Evolutionary conservation across 495 filamentous ascomycete species (phyloP).

Genomic region (Neurospora sp.): DNA sequence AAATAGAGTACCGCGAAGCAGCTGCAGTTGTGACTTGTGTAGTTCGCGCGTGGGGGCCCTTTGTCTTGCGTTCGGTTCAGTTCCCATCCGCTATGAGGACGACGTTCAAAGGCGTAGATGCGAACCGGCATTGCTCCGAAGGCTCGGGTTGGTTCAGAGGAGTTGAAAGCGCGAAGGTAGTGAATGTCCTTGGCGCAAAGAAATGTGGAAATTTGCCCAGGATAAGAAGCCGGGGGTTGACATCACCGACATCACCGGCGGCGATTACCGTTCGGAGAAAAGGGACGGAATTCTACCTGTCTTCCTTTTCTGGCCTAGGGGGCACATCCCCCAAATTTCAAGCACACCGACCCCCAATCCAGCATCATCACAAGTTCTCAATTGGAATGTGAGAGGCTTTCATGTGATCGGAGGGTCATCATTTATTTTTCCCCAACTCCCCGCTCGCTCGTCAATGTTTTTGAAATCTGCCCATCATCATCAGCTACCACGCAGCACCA

Average conservation of each 20-base stretch:
- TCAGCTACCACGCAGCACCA: neutral
- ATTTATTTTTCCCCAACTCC: neutral
- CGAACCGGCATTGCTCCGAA: neutral
- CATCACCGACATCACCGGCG: conserved; percentile 4
- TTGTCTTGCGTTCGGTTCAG: neutral
- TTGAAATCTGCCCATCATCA: neutral
- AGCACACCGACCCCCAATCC: neutral
- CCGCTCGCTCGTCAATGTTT: neutral
- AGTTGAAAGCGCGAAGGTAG: neutral
- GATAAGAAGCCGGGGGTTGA: neutral
- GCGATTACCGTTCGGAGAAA: conserved; percentile 6
- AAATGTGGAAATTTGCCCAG: neutral
- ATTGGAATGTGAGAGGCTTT: neutral
- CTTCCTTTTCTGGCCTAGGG: neutral
- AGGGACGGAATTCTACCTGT: conserved; percentile 1
- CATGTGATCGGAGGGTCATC: conserved; percentile 9
- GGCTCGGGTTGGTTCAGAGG: neutral
- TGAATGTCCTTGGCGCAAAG: conserved; percentile 9
- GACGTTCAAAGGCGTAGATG: neutral
- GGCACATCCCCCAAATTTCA: neutral
- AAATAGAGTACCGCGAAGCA: neutral
- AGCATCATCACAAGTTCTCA: neutral
- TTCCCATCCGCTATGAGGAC: neutral
- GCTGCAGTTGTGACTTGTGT: neutral
- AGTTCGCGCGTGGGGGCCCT: neutral